These are phyloP conservation scores for Aphanomyces invadans DNA, from an alignment of 352 stramenopile species.

Conservation along the genomic window DNA sequence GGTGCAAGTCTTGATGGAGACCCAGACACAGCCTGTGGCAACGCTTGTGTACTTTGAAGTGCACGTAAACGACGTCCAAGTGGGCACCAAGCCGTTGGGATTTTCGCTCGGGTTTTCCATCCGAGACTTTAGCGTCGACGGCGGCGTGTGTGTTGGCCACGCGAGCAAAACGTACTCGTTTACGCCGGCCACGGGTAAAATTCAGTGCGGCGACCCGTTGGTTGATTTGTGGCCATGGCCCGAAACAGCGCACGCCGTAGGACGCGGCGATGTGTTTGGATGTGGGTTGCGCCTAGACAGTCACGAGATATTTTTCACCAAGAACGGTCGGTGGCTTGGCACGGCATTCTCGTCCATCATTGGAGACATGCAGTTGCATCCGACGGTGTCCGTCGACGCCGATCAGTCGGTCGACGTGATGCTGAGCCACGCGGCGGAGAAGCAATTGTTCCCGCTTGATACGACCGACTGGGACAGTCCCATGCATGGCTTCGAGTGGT, in stretches of 20 bases:
- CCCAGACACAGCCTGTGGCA: constrained; percentile 45
- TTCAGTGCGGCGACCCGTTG: constrained; percentile 42
- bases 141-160: constrained; percentile 40
- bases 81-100: constrained; percentile 31
- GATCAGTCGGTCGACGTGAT: constrained; percentile 41
- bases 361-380: constrained; percentile 40
- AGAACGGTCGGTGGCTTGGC: constrained; percentile 70
- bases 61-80: constrained; percentile 56
- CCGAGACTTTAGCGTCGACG: constrained; percentile 60
- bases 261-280: constrained; percentile 60
- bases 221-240: constrained; percentile 70
- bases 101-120: constrained; percentile 52
- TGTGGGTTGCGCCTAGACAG: constrained; percentile 74
- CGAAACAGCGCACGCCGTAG: constrained; percentile 38
- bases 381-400: constrained; percentile 64
- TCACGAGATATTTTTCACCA: constrained; percentile 79
- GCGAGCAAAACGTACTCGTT: constrained; percentile 61
- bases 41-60: constrained; percentile 80
- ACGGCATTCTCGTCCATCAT: constrained; percentile 72
- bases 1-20: not conserved
- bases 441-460: constrained; percentile 70
- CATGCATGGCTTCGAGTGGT: constrained; percentile 84
- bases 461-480: constrained; percentile 78
- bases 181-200: constrained; percentile 54
- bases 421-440: not conserved